These are phyloP conservation scores for Kewa caespitosa DNA, from an alignment of 179 eudicot genomes.

Conservation along the genomic window DNA sequence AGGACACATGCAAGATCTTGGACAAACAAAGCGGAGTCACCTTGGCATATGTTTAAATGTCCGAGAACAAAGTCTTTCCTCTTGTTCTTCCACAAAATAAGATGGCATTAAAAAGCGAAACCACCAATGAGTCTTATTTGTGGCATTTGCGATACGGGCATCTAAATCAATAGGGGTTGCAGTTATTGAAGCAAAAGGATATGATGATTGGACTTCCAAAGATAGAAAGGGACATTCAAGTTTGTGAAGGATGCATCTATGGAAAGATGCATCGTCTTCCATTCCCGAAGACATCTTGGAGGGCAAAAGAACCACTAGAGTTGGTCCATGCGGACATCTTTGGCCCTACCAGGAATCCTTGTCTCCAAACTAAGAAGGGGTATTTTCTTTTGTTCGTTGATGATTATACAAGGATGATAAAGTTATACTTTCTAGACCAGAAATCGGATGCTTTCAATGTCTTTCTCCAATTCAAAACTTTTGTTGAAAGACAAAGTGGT, in stretches of 20 bases:
- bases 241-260: not conserved
- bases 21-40: not conserved
- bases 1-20: not conserved
- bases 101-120: not conserved
- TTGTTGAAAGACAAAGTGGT: not conserved
- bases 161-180: not conserved
- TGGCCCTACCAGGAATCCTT: conserved; percentile 5
- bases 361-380: not conserved
- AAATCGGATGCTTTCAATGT: conserved; percentile 11
- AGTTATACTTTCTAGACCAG: conserved; percentile 19
- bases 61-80: not conserved
- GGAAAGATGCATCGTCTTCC: not conserved
- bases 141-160: conserved; percentile 1
- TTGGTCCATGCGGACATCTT: conserved; percentile 5
- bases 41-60: not conserved
- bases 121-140: not conserved
- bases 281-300: not conserved
- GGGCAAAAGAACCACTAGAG: not conserved
- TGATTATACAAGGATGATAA: not conserved
- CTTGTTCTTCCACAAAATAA: not conserved
- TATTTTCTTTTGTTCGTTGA: not conserved
- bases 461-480: conserved; percentile 2
- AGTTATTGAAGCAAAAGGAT: not conserved
- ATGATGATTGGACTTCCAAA: not conserved
- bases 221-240: not conserved